Evolutionary conservation across 2,329 filamentous ascomycete genomes (phyloP).

Genomic region (Diaporthe vexans): DNA sequence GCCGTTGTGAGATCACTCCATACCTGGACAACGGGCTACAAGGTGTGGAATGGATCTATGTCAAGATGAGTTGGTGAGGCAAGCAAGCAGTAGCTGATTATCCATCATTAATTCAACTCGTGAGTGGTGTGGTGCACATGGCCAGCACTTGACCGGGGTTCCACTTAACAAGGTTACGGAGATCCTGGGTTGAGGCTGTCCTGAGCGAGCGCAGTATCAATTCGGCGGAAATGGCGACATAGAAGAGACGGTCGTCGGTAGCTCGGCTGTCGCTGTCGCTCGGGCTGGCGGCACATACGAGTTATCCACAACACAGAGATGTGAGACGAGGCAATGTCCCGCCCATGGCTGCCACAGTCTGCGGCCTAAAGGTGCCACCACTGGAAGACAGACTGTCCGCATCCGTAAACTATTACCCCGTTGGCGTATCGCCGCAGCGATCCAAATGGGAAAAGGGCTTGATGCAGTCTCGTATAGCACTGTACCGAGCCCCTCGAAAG

Average conservation of each 20-base stretch:
- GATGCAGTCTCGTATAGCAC: not conserved
- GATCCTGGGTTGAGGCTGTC: constrained; percentile 2
- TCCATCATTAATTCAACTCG: not conserved
- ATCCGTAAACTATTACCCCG: not conserved
- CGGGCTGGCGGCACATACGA: not conserved
- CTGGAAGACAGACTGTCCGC: not conserved
- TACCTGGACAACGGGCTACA: not conserved
- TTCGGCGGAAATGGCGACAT: not conserved
- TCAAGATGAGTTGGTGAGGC: not conserved
- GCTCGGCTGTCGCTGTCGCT: constrained; percentile 5
- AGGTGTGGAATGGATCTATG: no score
- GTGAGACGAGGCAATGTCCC: not conserved
- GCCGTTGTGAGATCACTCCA: not conserved
- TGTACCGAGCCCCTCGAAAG: not conserved
- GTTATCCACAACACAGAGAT: not conserved
- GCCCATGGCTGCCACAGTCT: not conserved
- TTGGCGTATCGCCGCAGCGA: not conserved
- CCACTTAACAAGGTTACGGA: constrained; percentile 13
- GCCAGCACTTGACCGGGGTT: constrained; percentile 1
- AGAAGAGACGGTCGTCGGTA: not conserved
- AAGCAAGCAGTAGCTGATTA: not conserved
- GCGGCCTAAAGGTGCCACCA: not conserved
- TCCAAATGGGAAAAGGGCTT: not conserved
- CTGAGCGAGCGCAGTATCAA: not conserved
- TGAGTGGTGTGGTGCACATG: not conserved